A percentile compares a stretch with the other conserved stretches of the same genome.
Conservation (phyloP, 1,139 yeast species). For the Suhomyces bokatorum region DNA sequence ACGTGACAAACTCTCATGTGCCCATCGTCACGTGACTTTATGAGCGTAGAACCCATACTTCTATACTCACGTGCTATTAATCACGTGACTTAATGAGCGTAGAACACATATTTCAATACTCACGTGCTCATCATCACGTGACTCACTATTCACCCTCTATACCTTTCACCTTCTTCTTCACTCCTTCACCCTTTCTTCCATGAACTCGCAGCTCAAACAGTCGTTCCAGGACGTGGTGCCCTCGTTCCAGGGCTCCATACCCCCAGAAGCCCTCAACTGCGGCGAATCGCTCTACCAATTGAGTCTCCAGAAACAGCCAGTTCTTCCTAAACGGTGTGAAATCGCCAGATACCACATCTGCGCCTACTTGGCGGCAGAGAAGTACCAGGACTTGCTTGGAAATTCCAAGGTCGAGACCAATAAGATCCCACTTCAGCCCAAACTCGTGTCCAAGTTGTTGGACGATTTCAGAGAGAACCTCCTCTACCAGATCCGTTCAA, state of each 20-base stretch:
- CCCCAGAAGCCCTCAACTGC: constrained; percentile 48
- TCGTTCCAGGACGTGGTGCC: constrained; percentile 52
- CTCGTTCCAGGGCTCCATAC: constrained; percentile 46
- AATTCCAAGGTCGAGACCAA: constrained; percentile 49
- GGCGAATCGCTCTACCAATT: constrained; percentile 53
- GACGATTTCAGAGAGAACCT: constrained; percentile 44
- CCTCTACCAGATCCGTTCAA: constrained; percentile 30
- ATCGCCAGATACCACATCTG: constrained; percentile 66
- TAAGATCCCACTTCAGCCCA: constrained; percentile 61
- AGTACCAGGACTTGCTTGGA: constrained; percentile 40
- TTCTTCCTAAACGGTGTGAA: constrained; percentile 53
- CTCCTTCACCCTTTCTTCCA: not conserved
- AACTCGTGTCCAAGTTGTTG: constrained; percentile 39
- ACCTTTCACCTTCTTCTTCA: too few species aligned
- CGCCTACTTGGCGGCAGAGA: constrained; percentile 60
- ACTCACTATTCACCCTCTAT: too few species aligned
- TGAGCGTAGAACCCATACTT: too few species aligned
- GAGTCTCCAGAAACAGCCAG: constrained; percentile 50
- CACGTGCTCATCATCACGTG: too few species aligned
- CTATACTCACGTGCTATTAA: too few species aligned
- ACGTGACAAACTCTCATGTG: too few species aligned
- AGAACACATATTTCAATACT: too few species aligned
- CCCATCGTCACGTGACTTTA: too few species aligned
- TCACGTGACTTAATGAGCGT: too few species aligned
- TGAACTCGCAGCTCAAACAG: constrained; percentile 28